phyloP scores from a whole-genome alignment of 2,329 filamentous ascomycete species.

The Aspergillus fumigatiaffinis region DNA sequence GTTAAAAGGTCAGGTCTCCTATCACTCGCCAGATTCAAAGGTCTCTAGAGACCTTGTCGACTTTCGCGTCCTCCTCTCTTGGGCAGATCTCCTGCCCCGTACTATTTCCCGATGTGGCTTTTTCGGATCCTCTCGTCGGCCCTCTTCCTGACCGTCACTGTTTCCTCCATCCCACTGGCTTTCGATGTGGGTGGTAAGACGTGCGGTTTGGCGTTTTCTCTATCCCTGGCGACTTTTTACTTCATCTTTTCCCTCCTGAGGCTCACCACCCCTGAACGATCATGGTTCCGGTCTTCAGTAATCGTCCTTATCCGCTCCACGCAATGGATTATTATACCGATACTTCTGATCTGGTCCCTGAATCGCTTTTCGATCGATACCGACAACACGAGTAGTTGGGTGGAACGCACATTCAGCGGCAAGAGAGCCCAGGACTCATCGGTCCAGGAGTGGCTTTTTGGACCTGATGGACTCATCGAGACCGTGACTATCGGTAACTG shows the following conservation, averaged over 20 bases:
- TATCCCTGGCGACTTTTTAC: conserved; percentile 86
- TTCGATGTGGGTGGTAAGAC: conserved; percentile 97
- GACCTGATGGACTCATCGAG: conserved; percentile 77
- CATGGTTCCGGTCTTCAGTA: conserved; percentile 68
- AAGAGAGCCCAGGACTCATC: conserved; percentile 61
- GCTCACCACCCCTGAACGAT: conserved; percentile 73
- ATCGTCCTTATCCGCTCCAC: conserved; percentile 66
- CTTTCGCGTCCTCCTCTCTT: not conserved
- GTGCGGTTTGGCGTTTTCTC: conserved; percentile 88
- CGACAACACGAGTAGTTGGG: conserved; percentile 66
- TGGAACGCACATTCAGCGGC: conserved; percentile 70
- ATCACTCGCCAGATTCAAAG: not conserved
- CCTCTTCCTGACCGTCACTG: conserved; percentile 83
- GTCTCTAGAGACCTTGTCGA: not conserved
- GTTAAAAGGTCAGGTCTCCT: not conserved
- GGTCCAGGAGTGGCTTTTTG: conserved; percentile 81
- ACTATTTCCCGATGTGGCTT: conserved; percentile 65
- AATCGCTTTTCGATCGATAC: conserved; percentile 92
- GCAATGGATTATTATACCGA: conserved; percentile 83
- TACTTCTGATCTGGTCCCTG: conserved; percentile 88
- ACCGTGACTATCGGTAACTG: conserved; percentile 76
- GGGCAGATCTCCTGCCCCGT: conserved; percentile 5
- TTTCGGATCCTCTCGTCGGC: conserved; percentile 74
- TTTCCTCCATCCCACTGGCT: conserved; percentile 92
- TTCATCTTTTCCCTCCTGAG: conserved; percentile 78